Evolutionary conservation across 1,139 yeast genomes (phyloP).

Genomic region (Zygoascus sp.): DNA sequence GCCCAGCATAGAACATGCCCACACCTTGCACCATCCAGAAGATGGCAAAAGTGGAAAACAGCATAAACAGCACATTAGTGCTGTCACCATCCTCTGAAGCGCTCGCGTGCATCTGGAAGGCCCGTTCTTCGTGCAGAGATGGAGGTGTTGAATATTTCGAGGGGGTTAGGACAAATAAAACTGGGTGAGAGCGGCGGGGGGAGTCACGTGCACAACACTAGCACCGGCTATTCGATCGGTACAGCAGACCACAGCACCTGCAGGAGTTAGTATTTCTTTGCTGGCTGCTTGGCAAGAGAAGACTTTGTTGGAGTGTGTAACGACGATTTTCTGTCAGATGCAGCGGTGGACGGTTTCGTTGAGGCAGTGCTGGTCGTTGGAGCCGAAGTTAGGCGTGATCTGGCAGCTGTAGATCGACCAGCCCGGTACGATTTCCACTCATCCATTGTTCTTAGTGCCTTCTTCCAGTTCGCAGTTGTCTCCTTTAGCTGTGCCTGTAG

Average conservation of each 20-base stretch:
- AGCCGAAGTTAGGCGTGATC: neutral
- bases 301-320: neutral
- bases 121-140: neutral
- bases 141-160: neutral
- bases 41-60: slow-evolving; percentile 23
- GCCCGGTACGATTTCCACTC: slow-evolving; percentile 29
- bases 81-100: slow-evolving; percentile 5
- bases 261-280: too few species aligned
- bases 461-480: slow-evolving; percentile 29
- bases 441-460: slow-evolving; percentile 31
- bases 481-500: slow-evolving; percentile 26
- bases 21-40: slow-evolving; percentile 30
- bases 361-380: neutral
- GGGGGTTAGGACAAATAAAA: neutral
- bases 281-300: neutral
- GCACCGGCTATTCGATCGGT: too few species aligned
- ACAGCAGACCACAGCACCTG: too few species aligned
- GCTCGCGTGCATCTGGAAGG: neutral
- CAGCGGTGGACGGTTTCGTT: neutral
- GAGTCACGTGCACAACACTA: neutral
- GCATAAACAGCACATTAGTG: slow-evolving; percentile 20
- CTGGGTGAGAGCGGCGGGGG: neutral
- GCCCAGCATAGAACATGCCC: slow-evolving; percentile 53
- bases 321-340: neutral
- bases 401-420: slow-evolving; percentile 4